Evolutionary conservation across 2,329 filamentous ascomycete species (phyloP), one percentile per base, ranked within the genome.

Genomic region (Hymenoscyphus occultus): DNA sequence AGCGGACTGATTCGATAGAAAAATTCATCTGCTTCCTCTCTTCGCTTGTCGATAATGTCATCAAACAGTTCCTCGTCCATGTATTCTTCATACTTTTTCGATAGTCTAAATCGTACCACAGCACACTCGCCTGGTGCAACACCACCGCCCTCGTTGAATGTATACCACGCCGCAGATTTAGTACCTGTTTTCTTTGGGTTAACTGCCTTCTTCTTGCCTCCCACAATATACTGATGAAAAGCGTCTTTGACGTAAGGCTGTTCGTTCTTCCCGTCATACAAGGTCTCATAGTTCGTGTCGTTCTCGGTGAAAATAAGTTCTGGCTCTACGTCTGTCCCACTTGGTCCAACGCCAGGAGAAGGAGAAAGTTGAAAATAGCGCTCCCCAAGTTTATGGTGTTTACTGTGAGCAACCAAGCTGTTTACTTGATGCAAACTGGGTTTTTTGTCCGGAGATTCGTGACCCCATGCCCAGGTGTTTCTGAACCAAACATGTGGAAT

Each of bases 391-490:
- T 86, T 89, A 75, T 86, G 82, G 75, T 98, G 94, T 39, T 85
- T 87, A n/a, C 92, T 90, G 73, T 91, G 88, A 63, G 87, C 89
- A 63, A 89, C 83, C 59, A 89, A 87, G 35, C 90, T 86, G 31
- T 82, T 84, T 32, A 87, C 79, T 68, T 87, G 83, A 61, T 83
- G 81, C 67, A 97, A 90, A n/a, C 83, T 86, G 0, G 94, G 95
- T 79, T 96, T 97, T 76, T 89, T 88, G 60, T 90, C 86, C 39
- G 83, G 80, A 12, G 86, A 77, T 74, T 97, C 91, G 68, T 90
- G 86, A 28, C 93, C 94, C 94, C 94, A 98, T 48, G 90, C 86
- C 95, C 95, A 98, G 2, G 93, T 97, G 77, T 98, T 98, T 69
- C 94, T 88, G 81, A 97, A 98, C 92, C 93, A 97, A 61, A 97